A percentile compares a stretch with the other conserved stretches of the same genome.
phyloP scores from a whole-genome alignment of 148 eudicot species.

The Chenopodium quinoa region DNA sequence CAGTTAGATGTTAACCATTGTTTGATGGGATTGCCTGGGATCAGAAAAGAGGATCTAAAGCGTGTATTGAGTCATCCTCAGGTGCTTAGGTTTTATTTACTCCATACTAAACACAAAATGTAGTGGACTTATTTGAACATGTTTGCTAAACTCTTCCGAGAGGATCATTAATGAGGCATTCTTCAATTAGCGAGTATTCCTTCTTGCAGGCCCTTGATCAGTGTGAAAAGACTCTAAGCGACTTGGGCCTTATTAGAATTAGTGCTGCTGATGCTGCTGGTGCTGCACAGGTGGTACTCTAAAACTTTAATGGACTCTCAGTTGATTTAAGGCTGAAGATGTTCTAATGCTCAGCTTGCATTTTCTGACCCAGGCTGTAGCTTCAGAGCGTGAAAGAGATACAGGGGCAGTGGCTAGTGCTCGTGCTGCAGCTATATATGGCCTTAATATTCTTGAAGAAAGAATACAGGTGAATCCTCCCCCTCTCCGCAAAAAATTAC shows the following conservation, averaged over 20 bases:
- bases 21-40: conserved; percentile 78
- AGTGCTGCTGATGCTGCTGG: conserved; percentile 81
- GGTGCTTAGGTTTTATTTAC: conserved; percentile 32
- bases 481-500: not conserved
- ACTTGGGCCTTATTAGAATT: conserved; percentile 63
- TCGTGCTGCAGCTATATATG: conserved; percentile 90
- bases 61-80: conserved; percentile 92
- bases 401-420: conserved; percentile 92
- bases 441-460: conserved; percentile 80
- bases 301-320: not conserved
- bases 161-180: not conserved
- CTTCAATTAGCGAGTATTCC: not conserved
- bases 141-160: not conserved
- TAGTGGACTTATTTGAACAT: not conserved
- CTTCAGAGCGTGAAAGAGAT: conserved; percentile 65
- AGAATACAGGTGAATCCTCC: conserved; percentile 59
- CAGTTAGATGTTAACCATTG: conserved; percentile 77
- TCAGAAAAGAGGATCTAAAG: conserved; percentile 72
- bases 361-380: conserved; percentile 51
- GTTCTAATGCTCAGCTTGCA: not conserved
- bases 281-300: conserved; percentile 74
- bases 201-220: conserved; percentile 84
- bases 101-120: not conserved
- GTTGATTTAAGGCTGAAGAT: not conserved
- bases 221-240: conserved; percentile 60